These are phyloP conservation scores for peach (Prunus persica) DNA, from an alignment of 306 rosid species.

Conservation along the genomic window Prunus_persica_NCBIv2 NC_034010.1:5142501-5143000, in stretches of 20 bases:
- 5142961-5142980: background rate
- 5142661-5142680: background rate
- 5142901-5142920: background rate
- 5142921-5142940: background rate
- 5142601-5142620: slow-evolving; percentile 7
- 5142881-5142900: too few relatives aligned
- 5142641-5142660: background rate
- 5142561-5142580: slow-evolving; percentile 68
- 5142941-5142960: background rate
- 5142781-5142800: background rate
- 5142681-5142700: background rate
- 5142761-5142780: background rate
- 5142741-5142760: background rate
- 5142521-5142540: slow-evolving; percentile 77
- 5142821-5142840: background rate
- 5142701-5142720: background rate
- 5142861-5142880: background rate
- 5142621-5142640: slow-evolving; percentile 4
- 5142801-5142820: background rate
- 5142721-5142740: background rate
- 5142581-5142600: slow-evolving; percentile 42
- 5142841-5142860: background rate
- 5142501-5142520: slow-evolving; percentile 74
- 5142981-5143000: too few relatives aligned
- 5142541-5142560: slow-evolving; percentile 84